phyloP scores from a whole-genome alignment of 805 yeast species.

The Saturnispora mendoncae region DNA sequence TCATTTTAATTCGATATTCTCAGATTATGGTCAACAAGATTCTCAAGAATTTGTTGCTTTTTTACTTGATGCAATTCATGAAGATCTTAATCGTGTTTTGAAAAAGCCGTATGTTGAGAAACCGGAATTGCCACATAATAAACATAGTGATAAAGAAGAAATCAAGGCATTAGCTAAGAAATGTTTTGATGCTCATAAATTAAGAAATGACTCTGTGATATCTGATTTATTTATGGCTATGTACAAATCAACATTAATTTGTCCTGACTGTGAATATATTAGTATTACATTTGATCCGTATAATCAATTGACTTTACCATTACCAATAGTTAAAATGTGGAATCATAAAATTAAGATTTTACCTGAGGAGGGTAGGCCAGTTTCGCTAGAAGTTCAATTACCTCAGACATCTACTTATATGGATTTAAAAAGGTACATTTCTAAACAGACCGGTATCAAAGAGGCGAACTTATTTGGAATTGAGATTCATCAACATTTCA shows the following conservation, averaged over 20 bases:
- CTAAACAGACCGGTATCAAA: slow-evolving; percentile 35
- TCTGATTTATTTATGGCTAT: slow-evolving; percentile 83
- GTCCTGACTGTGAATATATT: slow-evolving; percentile 75
- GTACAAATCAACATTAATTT: slow-evolving; percentile 80
- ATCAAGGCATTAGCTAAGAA: slow-evolving; percentile 56
- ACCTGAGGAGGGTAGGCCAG: slow-evolving; percentile 45
- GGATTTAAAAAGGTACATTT: slow-evolving; percentile 55
- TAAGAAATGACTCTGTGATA: slow-evolving; percentile 77
- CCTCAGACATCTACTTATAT: slow-evolving; percentile 53
- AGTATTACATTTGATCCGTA: slow-evolving; percentile 92
- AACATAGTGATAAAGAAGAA: slow-evolving; percentile 42
- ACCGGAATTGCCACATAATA: slow-evolving; percentile 67
- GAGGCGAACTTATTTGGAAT: slow-evolving; percentile 38
- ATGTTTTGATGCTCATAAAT: slow-evolving; percentile 74
- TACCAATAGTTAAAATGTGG: slow-evolving; percentile 76
- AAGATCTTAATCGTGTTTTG: slow-evolving; percentile 76
- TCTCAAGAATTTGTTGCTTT: slow-evolving; percentile 89
- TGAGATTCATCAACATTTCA: slow-evolving; percentile 58
- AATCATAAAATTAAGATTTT: slow-evolving; percentile 51
- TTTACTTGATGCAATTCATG: slow-evolving; percentile 81
- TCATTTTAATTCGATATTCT: slow-evolving; percentile 65
- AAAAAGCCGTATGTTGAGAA: slow-evolving; percentile 83
- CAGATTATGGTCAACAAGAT: slow-evolving; percentile 82
- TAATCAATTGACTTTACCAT: slow-evolving; percentile 80
- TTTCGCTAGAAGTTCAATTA: slow-evolving; percentile 61